Percentiles rank a stretch among this genome's conserved stretches.
These are phyloP conservation scores for Metarhizium guizhouense DNA, from an alignment of 2,329 filamentous ascomycete species.

Conservation along the genomic window DNA sequence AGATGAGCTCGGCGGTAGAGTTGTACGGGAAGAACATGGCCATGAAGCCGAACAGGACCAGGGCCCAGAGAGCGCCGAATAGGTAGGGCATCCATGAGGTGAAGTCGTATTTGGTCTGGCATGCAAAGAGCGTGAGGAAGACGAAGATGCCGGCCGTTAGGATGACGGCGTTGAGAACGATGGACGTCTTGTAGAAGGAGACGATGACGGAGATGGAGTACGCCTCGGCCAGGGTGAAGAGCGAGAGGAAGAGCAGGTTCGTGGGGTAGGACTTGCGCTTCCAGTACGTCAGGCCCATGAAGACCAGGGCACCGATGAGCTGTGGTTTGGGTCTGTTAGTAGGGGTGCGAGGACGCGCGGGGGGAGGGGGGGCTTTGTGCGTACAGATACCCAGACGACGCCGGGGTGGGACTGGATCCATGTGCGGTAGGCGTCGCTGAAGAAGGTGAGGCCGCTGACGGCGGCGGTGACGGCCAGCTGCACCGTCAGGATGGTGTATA, in stretches of 20 bases:
- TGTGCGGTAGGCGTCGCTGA: slow-evolving; percentile 63
- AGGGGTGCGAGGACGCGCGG: background rate
- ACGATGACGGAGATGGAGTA: slow-evolving; percentile 91
- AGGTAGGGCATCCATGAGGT: slow-evolving; percentile 95
- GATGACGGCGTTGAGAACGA: slow-evolving; percentile 84
- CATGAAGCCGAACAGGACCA: slow-evolving; percentile 92
- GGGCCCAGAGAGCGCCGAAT: slow-evolving; percentile 80
- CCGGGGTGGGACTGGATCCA: slow-evolving; percentile 83
- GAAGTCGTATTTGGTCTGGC: slow-evolving; percentile 97
- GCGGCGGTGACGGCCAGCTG: slow-evolving; percentile 80
- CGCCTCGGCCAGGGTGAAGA: slow-evolving; percentile 85
- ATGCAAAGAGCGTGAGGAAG: slow-evolving; percentile 78
- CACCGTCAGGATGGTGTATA: slow-evolving; percentile 95
- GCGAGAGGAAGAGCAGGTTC: slow-evolving; percentile 84
- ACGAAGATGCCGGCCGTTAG: slow-evolving; percentile 80
- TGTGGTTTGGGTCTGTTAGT: slow-evolving; percentile 20
- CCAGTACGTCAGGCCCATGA: slow-evolving; percentile 87
- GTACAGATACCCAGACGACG: slow-evolving; percentile 75
- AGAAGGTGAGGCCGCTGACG: slow-evolving; percentile 79
- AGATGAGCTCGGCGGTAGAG: slow-evolving; percentile 75
- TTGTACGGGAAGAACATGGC: slow-evolving; percentile 77
- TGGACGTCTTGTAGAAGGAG: slow-evolving; percentile 73
- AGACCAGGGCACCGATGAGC: slow-evolving; percentile 72
- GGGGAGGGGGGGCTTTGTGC: slow-evolving; percentile 15
- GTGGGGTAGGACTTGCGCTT: slow-evolving; percentile 93